Conservation (phyloP, 495 filamentous ascomycete genomes). For the Ramalina intermedia region DNA sequence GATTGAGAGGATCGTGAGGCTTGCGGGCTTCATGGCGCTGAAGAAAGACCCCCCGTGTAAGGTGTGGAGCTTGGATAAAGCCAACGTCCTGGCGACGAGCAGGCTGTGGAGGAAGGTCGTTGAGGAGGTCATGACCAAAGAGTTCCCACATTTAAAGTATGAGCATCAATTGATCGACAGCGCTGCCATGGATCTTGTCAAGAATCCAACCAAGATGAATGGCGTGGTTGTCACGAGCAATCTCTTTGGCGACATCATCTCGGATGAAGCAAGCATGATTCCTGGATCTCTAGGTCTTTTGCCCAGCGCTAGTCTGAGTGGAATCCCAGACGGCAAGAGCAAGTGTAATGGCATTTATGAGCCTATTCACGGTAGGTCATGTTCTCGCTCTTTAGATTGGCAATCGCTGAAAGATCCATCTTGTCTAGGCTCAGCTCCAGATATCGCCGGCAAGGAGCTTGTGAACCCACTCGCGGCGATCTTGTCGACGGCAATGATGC, state of each 20-base stretch:
- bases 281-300: slow-evolving; percentile 81
- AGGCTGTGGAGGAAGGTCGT: slow-evolving; percentile 85
- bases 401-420: neutral
- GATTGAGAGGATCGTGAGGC: slow-evolving; percentile 76
- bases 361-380: slow-evolving; percentile 67
- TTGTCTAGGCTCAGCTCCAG: slow-evolving; percentile 43
- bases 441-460: slow-evolving; percentile 76
- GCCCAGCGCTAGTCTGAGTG: slow-evolving; percentile 77
- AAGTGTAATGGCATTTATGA: slow-evolving; percentile 67
- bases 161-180: slow-evolving; percentile 90
- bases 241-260: slow-evolving; percentile 92
- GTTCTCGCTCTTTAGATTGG: neutral
- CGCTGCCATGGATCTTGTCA: slow-evolving; percentile 94
- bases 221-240: slow-evolving; percentile 91
- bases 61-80: slow-evolving; percentile 90
- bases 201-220: slow-evolving; percentile 81
- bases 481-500: slow-evolving; percentile 70
- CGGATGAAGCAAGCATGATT: slow-evolving; percentile 92
- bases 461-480: slow-evolving; percentile 56
- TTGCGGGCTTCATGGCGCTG: slow-evolving; percentile 72
- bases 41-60: slow-evolving; percentile 64
- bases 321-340: slow-evolving; percentile 57
- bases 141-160: slow-evolving; percentile 78
- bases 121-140: slow-evolving; percentile 58
- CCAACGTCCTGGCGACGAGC: slow-evolving; percentile 85